Percentiles rank a stretch among this genome's conserved stretches.
These are phyloP conservation scores for Crucihimalaya himalaica DNA, from an alignment of 345 rosid genomes.

Conservation along the genomic window DNA sequence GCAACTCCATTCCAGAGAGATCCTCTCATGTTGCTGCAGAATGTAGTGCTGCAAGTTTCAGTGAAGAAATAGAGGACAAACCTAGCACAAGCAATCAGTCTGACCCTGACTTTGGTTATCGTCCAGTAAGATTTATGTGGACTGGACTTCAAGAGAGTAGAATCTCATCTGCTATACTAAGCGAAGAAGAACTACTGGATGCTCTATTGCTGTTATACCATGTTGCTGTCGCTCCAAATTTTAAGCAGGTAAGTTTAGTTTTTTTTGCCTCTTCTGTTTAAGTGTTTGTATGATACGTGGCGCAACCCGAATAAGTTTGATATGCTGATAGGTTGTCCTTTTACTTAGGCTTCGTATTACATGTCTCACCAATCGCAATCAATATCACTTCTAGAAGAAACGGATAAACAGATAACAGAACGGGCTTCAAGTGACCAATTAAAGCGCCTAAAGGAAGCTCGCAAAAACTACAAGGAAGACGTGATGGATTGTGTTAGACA, in stretches of 20 bases:
- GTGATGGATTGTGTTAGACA: slow-evolving; percentile 85
- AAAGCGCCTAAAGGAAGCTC: slow-evolving; percentile 88
- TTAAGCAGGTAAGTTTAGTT: slow-evolving; percentile 71
- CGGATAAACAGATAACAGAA: slow-evolving; percentile 89
- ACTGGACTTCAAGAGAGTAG: slow-evolving; percentile 57
- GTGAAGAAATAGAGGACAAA: slow-evolving; percentile 85
- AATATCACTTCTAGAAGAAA: slow-evolving; percentile 84
- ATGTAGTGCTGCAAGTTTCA: slow-evolving; percentile 72
- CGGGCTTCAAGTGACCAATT: slow-evolving; percentile 63
- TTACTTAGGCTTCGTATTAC: slow-evolving; percentile 79
- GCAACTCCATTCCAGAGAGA: slow-evolving; percentile 72
- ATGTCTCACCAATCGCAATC: slow-evolving; percentile 88
- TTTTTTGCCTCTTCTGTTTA: neutral
- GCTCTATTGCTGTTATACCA: slow-evolving; percentile 75
- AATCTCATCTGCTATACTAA: slow-evolving; percentile 61
- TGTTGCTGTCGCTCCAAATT: slow-evolving; percentile 91
- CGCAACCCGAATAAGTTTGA: slow-evolving; percentile 5
- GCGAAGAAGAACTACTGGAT: slow-evolving; percentile 94
- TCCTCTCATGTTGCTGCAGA: slow-evolving; percentile 86
- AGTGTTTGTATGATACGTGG: slow-evolving; percentile 14
- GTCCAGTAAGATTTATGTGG: slow-evolving; percentile 56
- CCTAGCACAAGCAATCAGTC: slow-evolving; percentile 92
- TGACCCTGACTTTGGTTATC: slow-evolving; percentile 79
- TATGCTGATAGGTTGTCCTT: slow-evolving; percentile 38
- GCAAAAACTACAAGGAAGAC: slow-evolving; percentile 81